These are phyloP conservation scores for Cyberlindnera meyerae DNA, from an alignment of 805 yeast genomes.

Conservation along the genomic window DNA sequence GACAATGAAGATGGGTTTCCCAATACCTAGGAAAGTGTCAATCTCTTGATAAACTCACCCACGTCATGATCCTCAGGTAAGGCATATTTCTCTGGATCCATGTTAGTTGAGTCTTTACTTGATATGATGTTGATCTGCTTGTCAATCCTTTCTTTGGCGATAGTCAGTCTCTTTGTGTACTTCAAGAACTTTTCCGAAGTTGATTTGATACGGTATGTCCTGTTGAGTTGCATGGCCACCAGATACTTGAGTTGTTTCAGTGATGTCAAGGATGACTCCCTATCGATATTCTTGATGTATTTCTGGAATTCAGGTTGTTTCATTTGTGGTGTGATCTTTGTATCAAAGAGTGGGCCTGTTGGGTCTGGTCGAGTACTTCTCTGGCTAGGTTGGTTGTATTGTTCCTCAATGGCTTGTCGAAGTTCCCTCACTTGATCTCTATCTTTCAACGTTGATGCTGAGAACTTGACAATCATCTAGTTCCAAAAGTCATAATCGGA, in stretches of 20 bases:
- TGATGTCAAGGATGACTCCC: conserved; percentile 34
- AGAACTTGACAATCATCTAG: conserved; percentile 49
- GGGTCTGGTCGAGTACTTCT: conserved; percentile 6
- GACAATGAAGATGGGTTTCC: conserved; percentile 43
- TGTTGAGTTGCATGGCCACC: conserved; percentile 42
- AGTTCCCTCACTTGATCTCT: conserved; percentile 69
- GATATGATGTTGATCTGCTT: conserved; percentile 25
- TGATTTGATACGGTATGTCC: conserved; percentile 30
- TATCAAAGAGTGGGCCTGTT: conserved; percentile 25
- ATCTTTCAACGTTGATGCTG: conserved; percentile 65
- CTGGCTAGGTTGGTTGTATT: conserved; percentile 33
- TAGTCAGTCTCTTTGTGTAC: conserved; percentile 29
- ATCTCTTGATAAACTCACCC: conserved; percentile 20
- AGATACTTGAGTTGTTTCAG: conserved; percentile 46
- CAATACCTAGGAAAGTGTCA: conserved; percentile 41
- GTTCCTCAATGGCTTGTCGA: conserved; percentile 64
- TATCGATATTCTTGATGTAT: conserved; percentile 34
- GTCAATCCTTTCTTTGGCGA: conserved; percentile 29
- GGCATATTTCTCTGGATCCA: conserved; percentile 1
- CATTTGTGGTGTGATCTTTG: conserved; percentile 35
- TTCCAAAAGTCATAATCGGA: conserved; percentile 79
- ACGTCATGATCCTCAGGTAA: conserved; percentile 15
- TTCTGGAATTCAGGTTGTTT: conserved; percentile 37
- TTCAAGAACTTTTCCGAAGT: conserved; percentile 24
- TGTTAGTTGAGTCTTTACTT: not conserved